Base-by-base conservation (phyloP, 2,329 filamentous ascomycete genomes). In the Didymellaceae sp. region DNA sequence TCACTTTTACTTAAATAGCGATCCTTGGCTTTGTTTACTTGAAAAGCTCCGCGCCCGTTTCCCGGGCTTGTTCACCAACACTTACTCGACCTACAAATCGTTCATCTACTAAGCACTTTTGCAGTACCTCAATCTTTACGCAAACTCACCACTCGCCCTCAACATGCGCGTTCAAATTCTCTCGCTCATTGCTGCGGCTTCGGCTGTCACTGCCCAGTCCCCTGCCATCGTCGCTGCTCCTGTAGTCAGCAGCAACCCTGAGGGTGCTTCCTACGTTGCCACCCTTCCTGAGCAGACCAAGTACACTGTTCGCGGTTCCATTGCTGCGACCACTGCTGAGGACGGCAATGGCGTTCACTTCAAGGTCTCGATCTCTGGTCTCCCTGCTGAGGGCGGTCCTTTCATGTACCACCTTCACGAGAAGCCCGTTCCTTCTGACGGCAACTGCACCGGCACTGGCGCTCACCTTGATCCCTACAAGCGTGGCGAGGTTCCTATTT, bases 371-470 rank as follows among this genome's bases (percentile, higher is more conserved):
- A 57, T 80, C 52, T 58, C 62, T 42, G 74, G 73, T 38, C 65
- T 80, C 14, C 77, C 77, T 14, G 45, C 57, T 11, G 62, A 67
- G 38, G 75, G 74, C 18, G 76, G 76, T 25, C 77, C 76, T 8
- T 79, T 78, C 67, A 66, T 74, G 53, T 79, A 79, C 69, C 74
- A 78, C 65, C 66, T 79, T 55, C 75, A 78, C 67, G 68, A 73
- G 52, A 72, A 71, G 60, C 69, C 75, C 2, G 67, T 78, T 22
- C 71, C 71, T 5, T 51, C 66, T 2, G 66, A 74, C 40, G 75
- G 76, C 55, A 78, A 77, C 65, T 79, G 77, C 67, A 72, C 72
- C 13, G 67, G 61, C 5, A 71, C 75, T 16, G 69, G 71, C 32
- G 72, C 67, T 21, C 75, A 77, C 52, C 63, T 78, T 31, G 74